Evolutionary conservation across 768 basidiomycete species (phyloP).

Genomic region (Punctularia strigosozonata): DNA sequence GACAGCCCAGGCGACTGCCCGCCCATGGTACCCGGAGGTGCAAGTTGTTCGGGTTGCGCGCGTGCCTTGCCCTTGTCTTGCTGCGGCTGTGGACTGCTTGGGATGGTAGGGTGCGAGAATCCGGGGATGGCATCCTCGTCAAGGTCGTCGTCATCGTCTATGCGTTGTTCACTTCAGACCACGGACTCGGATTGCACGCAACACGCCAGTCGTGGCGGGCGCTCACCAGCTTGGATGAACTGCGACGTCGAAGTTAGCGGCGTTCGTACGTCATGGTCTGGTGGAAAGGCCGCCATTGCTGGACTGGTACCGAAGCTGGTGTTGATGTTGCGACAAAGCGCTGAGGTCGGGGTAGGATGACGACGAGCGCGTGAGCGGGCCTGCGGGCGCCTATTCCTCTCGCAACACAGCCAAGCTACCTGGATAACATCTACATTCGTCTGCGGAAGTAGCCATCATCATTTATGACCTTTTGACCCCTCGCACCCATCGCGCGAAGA

Average conservation of each 20-base stretch:
- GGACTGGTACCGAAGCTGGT: too few species aligned
- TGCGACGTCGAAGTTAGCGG: constrained; percentile 55
- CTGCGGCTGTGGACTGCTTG: constrained; percentile 23
- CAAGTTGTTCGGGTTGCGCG: constrained; percentile 41
- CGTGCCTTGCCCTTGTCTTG: constrained; percentile 65
- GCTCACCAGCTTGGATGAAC: constrained; percentile 69
- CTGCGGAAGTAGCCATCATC: too few species aligned
- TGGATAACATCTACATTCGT: too few species aligned
- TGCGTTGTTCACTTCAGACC: constrained; percentile 5
- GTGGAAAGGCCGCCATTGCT: too few species aligned
- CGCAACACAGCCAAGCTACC: too few species aligned
- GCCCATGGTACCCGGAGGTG: constrained; percentile 25
- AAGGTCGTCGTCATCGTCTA: constrained; percentile 73
- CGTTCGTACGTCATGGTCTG: too few species aligned
- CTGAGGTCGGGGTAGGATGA: too few species aligned
- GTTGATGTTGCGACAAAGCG: too few species aligned
- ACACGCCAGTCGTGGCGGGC: neutral
- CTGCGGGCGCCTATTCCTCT: too few species aligned
- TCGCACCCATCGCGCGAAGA: too few species aligned
- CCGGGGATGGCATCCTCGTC: constrained; percentile 76
- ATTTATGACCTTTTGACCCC: too few species aligned
- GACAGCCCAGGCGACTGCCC: constrained; percentile 33
- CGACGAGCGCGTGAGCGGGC: too few species aligned
- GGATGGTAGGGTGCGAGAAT: constrained; percentile 53
- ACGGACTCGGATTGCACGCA: constrained; percentile 3